Conservation (phyloP, 2,329 filamentous ascomycete species). For the Gnomoniopsis sp. region DNA sequence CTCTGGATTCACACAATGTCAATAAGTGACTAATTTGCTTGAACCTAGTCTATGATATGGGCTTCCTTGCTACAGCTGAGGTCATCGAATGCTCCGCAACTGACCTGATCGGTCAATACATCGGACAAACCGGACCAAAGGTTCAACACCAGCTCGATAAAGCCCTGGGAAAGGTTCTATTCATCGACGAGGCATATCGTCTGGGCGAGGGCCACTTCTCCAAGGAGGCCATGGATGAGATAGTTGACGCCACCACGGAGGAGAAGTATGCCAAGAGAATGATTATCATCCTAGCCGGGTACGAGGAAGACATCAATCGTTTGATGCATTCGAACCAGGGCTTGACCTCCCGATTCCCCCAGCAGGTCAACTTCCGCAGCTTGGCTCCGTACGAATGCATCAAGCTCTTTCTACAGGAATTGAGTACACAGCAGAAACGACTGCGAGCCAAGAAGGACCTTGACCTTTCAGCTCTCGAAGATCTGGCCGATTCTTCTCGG, state of each 20-base stretch:
- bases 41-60: conserved; percentile 60
- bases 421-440: conserved; percentile 25
- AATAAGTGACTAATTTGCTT: too few species aligned
- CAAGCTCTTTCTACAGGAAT: conserved; percentile 34
- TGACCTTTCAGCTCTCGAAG: conserved; percentile 25
- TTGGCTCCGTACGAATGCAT: conserved; percentile 42
- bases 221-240: conserved; percentile 51
- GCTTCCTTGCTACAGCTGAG: conserved; percentile 56
- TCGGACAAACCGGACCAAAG: conserved; percentile 69
- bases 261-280: conserved; percentile 56
- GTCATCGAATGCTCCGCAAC: conserved; percentile 66
- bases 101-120: conserved; percentile 64
- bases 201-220: conserved; percentile 56
- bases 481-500: conserved; percentile 23
- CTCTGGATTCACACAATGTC: conserved; percentile 57
- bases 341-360: conserved; percentile 62
- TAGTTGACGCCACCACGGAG: conserved; percentile 52
- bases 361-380: conserved; percentile 53
- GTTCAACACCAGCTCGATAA: conserved; percentile 57
- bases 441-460: conserved; percentile 11
- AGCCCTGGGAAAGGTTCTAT: conserved; percentile 62
- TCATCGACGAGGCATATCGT: conserved; percentile 71
- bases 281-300: conserved; percentile 67
- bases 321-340: conserved; percentile 61
- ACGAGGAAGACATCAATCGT: conserved; percentile 62